phyloP scores from a whole-genome alignment of 2,329 filamentous ascomycete species.

The Fusarium paranaense region DNA sequence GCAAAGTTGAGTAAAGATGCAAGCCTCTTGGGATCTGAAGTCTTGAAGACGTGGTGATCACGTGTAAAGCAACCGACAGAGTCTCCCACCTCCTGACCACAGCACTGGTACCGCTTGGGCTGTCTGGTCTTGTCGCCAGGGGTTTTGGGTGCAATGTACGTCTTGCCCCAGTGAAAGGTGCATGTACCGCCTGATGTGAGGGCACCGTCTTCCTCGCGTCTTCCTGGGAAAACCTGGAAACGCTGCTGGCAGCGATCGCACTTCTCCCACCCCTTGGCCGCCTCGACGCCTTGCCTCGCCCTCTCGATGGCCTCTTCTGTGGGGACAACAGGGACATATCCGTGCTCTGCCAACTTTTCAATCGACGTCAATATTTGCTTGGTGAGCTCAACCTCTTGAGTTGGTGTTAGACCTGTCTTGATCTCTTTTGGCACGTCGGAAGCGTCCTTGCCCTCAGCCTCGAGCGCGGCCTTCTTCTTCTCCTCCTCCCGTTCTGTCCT shows the following conservation, averaged over 20 bases:
- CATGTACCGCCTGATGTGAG: constrained; percentile 83
- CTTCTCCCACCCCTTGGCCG: constrained; percentile 82
- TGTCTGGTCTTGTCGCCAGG: constrained; percentile 67
- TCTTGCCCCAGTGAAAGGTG: constrained; percentile 82
- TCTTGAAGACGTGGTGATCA: constrained; percentile 88
- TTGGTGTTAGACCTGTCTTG: constrained; percentile 74
- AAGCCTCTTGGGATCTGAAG: constrained; percentile 79
- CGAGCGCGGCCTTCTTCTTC: constrained; percentile 51
- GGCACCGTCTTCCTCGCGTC: constrained; percentile 79
- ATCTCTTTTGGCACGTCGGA: constrained; percentile 63
- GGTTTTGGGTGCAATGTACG: constrained; percentile 68
- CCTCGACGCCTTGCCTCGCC: constrained; percentile 72
- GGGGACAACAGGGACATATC: constrained; percentile 80
- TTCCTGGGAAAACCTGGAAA: constrained; percentile 92
- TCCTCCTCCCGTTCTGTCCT: constrained; percentile 65
- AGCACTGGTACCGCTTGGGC: constrained; percentile 80
- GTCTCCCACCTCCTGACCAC: constrained; percentile 78
- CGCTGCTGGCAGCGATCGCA: constrained; percentile 89
- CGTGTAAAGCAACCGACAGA: constrained; percentile 78
- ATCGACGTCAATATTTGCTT: constrained; percentile 73
- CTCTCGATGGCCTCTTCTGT: constrained; percentile 73
- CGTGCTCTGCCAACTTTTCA: constrained; percentile 71
- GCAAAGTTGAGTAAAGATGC: constrained; percentile 84
- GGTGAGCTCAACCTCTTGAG: constrained; percentile 77
- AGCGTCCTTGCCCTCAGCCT: constrained; percentile 47